A percentile compares a stretch with the other conserved stretches of the same genome.
These are phyloP conservation scores for Pichia sp. DNA, from an alignment of 1,139 yeast species.

Conservation along the genomic window DNA sequence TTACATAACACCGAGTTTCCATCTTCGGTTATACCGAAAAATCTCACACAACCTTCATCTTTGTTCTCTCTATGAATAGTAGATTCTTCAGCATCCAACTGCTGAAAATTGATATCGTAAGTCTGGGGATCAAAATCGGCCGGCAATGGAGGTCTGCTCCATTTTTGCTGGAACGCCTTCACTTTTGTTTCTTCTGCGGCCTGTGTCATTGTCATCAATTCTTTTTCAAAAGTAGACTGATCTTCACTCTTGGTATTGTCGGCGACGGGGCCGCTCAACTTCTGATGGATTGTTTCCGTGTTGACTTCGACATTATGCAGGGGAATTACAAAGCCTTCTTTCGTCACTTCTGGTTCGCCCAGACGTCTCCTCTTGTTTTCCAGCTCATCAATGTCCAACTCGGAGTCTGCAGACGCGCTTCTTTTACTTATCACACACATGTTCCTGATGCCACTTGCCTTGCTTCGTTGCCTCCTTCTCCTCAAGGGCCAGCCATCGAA, in stretches of 20 bases:
- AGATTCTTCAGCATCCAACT: constrained; percentile 90
- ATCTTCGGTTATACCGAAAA: constrained; percentile 84
- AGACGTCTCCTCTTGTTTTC: constrained; percentile 11
- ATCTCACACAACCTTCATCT: constrained; percentile 60
- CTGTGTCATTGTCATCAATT: constrained; percentile 49
- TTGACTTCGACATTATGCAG: constrained; percentile 12
- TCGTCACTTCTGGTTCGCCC: constrained; percentile 8
- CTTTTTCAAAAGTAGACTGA: constrained; percentile 58
- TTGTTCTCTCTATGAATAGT: constrained; percentile 27
- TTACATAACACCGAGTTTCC: constrained; percentile 89
- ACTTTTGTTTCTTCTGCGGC: constrained; percentile 22
- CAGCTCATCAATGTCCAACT: constrained; percentile 7
- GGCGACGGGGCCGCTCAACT: constrained; percentile 9
- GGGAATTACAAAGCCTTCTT: constrained; percentile 24
- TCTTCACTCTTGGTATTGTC: constrained; percentile 20
- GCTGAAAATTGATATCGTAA: constrained; percentile 71
- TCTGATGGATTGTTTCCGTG: constrained; percentile 20
- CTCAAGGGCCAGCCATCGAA: no score
- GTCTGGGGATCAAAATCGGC: constrained; percentile 37
- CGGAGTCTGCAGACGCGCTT: neutral
- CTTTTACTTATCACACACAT: neutral
- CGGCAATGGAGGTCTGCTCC: constrained; percentile 54
- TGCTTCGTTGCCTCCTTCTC: neutral
- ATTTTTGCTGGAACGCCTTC: constrained; percentile 31
- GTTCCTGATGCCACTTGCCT: neutral